Percentiles rank a stretch among this genome's conserved stretches.
phyloP scores from a whole-genome alignment of 1,284 basidiomycete genomes.

The Waitea zeae region DNA sequence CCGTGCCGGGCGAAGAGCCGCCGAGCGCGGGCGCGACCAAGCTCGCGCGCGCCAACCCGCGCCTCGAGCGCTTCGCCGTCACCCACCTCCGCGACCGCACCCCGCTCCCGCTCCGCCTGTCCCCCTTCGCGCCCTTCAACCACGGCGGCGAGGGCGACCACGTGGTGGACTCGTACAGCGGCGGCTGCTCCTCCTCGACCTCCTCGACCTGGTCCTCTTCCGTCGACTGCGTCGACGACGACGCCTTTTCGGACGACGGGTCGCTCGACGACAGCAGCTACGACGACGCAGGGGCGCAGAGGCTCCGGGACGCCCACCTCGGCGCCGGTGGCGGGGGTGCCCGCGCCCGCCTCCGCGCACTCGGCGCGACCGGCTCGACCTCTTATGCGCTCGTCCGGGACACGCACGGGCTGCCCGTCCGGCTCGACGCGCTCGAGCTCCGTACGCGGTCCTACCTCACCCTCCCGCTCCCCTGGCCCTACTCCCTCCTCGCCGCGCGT shows the following conservation, averaged over 20 bases:
- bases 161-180: no score
- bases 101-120: conserved; percentile 15
- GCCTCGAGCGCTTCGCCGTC: conserved; percentile 40
- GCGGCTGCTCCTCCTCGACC: no score
- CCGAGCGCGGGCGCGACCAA: conserved; percentile 36
- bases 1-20: conserved; percentile 43
- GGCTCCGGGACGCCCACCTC: no score
- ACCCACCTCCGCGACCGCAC: conserved; percentile 34
- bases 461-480: no score
- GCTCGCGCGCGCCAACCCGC: conserved; percentile 46
- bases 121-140: conserved; percentile 17
- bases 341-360: not conserved
- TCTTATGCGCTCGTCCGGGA: conserved; percentile 31
- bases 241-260: no score
- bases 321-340: not conserved
- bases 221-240: no score
- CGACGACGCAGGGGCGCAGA: no score
- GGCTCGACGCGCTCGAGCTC: conserved; percentile 26
- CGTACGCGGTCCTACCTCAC: no score
- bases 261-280: not conserved
- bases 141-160: conserved; percentile 4
- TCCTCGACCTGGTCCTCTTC: no score
- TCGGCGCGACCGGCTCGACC: conserved; percentile 18
- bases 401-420: conserved; percentile 23
- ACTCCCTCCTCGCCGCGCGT: no score